These are phyloP conservation scores for Sclerotinia subarctica DNA, from an alignment of 2,329 filamentous ascomycete genomes.

Conservation along the genomic window DNA sequence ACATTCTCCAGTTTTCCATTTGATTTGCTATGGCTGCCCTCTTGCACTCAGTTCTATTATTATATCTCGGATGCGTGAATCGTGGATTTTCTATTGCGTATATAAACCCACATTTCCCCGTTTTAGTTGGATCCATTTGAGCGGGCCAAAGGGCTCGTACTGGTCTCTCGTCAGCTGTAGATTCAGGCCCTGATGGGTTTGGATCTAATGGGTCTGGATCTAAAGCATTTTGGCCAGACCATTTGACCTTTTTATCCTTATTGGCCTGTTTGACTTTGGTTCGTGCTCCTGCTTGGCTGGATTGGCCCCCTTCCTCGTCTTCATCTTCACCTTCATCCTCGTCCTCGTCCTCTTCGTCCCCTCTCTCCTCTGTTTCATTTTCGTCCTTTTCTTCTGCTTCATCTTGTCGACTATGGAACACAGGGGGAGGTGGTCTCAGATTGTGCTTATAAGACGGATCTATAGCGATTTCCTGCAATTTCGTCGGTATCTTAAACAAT, in stretches of 20 bases:
- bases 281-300: background rate
- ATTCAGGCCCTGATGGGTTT: background rate
- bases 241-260: background rate
- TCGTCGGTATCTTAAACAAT: slow-evolving; percentile 1
- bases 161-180: background rate
- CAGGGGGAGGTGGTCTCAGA: background rate
- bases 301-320: background rate
- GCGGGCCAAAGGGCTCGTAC: slow-evolving; percentile 4
- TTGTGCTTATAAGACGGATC: slow-evolving; percentile 6
- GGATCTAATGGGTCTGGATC: background rate
- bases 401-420: accelerated
- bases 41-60: background rate
- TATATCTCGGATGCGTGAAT: background rate
- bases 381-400: accelerated
- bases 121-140: slow-evolving; percentile 6
- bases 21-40: background rate
- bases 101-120: background rate
- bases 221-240: background rate
- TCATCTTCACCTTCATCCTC: too few relatives aligned
- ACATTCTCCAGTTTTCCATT: background rate
- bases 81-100: background rate
- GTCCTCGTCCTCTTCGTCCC: too few relatives aligned
- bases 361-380: accelerated
- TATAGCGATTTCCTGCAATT: background rate
- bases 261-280: slow-evolving; percentile 3